Base-by-base conservation (phyloP, 139 green algal species). In the Chlamydomonas sphaeroides region DNA sequence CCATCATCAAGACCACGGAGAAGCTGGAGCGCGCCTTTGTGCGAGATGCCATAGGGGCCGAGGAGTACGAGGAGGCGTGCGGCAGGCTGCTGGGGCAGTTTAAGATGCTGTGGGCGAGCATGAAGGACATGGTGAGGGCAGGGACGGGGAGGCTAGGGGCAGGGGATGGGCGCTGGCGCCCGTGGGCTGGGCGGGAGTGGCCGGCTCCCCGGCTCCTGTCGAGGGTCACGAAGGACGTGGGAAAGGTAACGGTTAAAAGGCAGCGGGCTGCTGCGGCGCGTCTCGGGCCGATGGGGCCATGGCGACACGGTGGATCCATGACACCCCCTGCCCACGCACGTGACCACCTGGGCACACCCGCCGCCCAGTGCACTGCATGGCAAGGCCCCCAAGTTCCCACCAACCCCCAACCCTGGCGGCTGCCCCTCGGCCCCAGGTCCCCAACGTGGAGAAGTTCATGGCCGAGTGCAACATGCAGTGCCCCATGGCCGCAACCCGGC, bases 401-500 rank as follows among this genome's bases (percentile, higher is more conserved):
- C n/a, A n/a, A n/a, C n/a, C n/a, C n/a, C n/a, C n/a, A n/a, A n/a
- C n/a, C n/a, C n/a, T n/a, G n/a, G 45, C 14, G 10, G 53, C 53
- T 61, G 20, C 5, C 17, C 66, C 8, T 23, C 66, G 0, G 25
- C 7, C 33, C n/a, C 88, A 96, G 93, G 94, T 98, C 32, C 95
- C 95, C 20, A 94, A 97, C 84, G 91, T 98, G 32, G 88, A 98
- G 88, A 65, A 84, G 10, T 99, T 99, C 87, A 96, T 98, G 90
- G 57, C 73, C 7, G 86, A 95, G 23, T 96, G 98, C 91, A 97
- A 97, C 88, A 97, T 99, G 96, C 94, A 98, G 81, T 99, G 96
- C 86, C 96, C 96, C 23, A 94, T 97, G 90, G 96, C 96, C 3
- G 80, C 91, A 28, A 93, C 92, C 5, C 86, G 96, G 7, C 85